phyloP scores from a whole-genome alignment of 1,284 basidiomycete genomes.

The Leccinum griseonigrum region DNA sequence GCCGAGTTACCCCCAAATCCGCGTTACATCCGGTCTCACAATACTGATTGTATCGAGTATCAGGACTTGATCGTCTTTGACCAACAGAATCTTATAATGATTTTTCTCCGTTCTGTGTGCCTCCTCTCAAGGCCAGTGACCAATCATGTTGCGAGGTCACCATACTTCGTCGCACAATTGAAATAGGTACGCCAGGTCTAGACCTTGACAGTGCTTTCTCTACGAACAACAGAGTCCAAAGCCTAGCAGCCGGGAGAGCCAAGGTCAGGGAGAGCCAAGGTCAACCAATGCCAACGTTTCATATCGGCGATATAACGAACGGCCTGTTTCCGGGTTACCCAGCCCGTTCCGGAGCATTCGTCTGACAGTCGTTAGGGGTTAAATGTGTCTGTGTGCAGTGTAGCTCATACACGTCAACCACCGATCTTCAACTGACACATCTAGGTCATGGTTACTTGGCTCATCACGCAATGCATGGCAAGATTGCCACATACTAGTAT shows the following conservation, averaged over 20 bases:
- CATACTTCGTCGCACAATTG: background rate
- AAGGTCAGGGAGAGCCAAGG: too few species aligned
- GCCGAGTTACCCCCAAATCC: background rate
- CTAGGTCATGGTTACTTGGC: conserved; percentile 4
- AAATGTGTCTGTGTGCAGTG: background rate
- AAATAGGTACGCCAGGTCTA: too few species aligned
- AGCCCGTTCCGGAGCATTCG: background rate
- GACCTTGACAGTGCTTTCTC: too few species aligned
- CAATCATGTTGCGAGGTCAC: background rate
- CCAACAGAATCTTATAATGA: background rate
- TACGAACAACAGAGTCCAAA: background rate
- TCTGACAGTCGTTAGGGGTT: background rate
- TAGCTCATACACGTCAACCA: background rate
- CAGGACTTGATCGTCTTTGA: background rate
- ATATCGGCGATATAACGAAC: background rate
- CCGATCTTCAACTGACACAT: background rate
- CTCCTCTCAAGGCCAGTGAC: background rate
- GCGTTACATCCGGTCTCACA: background rate
- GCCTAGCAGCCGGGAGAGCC: background rate
- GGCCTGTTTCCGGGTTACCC: background rate
- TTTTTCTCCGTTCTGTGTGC: background rate
- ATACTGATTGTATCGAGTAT: background rate
- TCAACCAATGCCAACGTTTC: background rate
- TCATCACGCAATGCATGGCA: conserved; percentile 13
- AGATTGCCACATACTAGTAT: conserved; percentile 4